Evolutionary conservation across 176 grass and related monocot genomes (phyloP).

Genomic region (Oryza meyeriana): DNA sequence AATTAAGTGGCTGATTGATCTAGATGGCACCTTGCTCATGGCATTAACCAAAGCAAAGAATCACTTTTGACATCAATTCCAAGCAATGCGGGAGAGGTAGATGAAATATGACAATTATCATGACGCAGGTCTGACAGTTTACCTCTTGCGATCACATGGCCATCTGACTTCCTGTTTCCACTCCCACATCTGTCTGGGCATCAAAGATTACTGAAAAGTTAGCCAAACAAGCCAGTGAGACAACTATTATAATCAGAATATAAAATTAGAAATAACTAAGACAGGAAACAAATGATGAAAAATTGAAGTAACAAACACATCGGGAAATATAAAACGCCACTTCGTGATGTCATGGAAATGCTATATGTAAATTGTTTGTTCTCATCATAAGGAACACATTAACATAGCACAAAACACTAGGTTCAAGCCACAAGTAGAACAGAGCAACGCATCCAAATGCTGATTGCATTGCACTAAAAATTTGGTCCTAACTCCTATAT

Average conservation of each 20-base stretch:
- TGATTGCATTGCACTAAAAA: background rate
- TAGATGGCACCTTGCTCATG: background rate
- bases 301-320: background rate
- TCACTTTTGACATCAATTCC: background rate
- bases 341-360: slow-evolving; percentile 6
- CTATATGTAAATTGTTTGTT: background rate
- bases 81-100: background rate
- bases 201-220: slow-evolving; percentile 10
- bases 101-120: slow-evolving; percentile 2
- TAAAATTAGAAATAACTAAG: background rate
- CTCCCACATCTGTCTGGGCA: background rate
- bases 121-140: slow-evolving; percentile 8
- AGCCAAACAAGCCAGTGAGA: slow-evolving; percentile 6
- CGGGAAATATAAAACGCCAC: background rate
- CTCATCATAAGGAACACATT: background rate
- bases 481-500: background rate
- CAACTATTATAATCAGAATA: background rate
- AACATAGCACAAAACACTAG: background rate
- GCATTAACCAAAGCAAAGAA: slow-evolving; percentile 14
- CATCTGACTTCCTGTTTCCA: background rate
- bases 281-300: slow-evolving; percentile 3
- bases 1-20: slow-evolving; percentile 12
- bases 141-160: background rate
- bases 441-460: background rate
- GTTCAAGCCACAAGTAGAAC: background rate